Conservation (phyloP, 2,329 filamentous ascomycete species). For the Monilinia polystroma region DNA sequence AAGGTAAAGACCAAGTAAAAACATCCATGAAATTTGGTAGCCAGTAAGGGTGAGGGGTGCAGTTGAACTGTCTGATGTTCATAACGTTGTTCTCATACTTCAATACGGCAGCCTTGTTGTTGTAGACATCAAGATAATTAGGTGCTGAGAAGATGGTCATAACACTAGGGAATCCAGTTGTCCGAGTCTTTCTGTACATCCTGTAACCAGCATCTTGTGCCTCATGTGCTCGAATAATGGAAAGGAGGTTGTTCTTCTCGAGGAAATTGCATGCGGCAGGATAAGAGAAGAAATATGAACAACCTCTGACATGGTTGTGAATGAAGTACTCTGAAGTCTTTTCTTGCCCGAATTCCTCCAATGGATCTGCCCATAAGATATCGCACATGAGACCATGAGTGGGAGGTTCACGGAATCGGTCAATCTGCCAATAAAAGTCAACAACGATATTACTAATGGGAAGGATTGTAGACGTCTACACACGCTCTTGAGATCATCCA, state of each 20-base stretch:
- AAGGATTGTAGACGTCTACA: constrained; percentile 39
- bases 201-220: constrained; percentile 97
- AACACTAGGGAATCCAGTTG: constrained; percentile 96
- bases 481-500: constrained; percentile 89
- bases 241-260: constrained; percentile 98
- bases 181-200: constrained; percentile 98
- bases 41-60: constrained; percentile 98
- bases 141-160: constrained; percentile 99
- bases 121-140: constrained; percentile 98
- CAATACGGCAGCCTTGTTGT: constrained; percentile 98
- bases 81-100: constrained; percentile 99
- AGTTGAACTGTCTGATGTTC: constrained; percentile 99
- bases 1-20: constrained; percentile 99
- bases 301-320: constrained; percentile 97
- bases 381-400: constrained; percentile 99
- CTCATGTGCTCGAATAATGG: constrained; percentile 95
- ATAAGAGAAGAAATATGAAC: constrained; percentile 99
- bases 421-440: constrained; percentile 60
- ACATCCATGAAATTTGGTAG: constrained; percentile 99
- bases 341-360: constrained; percentile 98
- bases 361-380: constrained; percentile 95
- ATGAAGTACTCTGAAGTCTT: constrained; percentile 97
- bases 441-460: neutral
- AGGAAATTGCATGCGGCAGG: constrained; percentile 95
- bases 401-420: constrained; percentile 95